Base-by-base conservation (phyloP, 225 moss, liverwort and hornwort species). In the Bryoerythrophyllum caledonicum region DNA sequence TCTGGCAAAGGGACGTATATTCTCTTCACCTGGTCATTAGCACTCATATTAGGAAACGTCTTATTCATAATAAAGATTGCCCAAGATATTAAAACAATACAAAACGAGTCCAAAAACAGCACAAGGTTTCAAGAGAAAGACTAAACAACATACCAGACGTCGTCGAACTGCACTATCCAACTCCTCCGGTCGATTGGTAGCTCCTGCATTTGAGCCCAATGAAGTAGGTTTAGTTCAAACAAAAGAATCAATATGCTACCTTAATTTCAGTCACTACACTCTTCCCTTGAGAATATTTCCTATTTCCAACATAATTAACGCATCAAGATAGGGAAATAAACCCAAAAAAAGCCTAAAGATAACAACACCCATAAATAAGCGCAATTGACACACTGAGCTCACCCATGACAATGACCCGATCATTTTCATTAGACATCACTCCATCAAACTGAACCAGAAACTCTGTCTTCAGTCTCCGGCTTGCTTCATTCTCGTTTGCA, bases 401-500 rank as follows among this genome's bases (percentile, higher is more conserved):
- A 93, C 89, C 93, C 96, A 97, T 97, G 5, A 94, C 94, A 76
- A 94, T 93, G 66, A 97, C 86, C 52, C 87, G 88, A 81, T 94
- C 96, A 81, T 89, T 87, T 51, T 92, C 92, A 65, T 94, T 91
- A n/a, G 94, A 90, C 76, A 94, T 82, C 57, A 94, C 94, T 72
- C 96, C 96, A 79, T 97, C 94, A 80, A 97, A 97, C 71, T 97
- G 96, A 73, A 97, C 92, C 72, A 97, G 79, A 85, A 94, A 97
- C 71, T 97, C 96, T 15, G 96, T 97, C 77, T 97, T 97, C 80
- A 97, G 82, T 63, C 96, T 90, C 80, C 92, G 90, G 74, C 96
- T 97, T 62, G 94, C 96, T 86, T 96, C 96, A 83, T 96, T 92
- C 69, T 96, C 96, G 70, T 84, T 90, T 28, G 81, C 82, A 79